Evolutionary conservation across 2,329 filamentous ascomycete species (phyloP), one percentile per base, ranked within the genome.

Genomic region (Colletotrichum sp.): DNA sequence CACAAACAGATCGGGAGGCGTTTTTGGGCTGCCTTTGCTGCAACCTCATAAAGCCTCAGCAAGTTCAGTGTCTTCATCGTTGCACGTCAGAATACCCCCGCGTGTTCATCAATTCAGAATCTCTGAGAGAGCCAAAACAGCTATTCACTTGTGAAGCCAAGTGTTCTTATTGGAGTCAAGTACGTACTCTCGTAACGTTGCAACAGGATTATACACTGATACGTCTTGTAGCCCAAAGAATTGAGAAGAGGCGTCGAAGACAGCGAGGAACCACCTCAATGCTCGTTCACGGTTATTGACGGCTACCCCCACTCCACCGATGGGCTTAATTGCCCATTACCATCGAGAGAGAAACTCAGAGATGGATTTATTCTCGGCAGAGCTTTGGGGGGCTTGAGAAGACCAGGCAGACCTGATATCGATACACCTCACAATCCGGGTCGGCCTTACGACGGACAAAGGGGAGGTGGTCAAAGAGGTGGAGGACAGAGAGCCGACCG

Each of bases 311-410:
- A 49, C 44, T n/a, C n/a, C n/a, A 49, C 3, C 3, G n/a, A 13
- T 0, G 1, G 11, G 11, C 44, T 22, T 0, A 22, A 49, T 2
- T 49, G 44, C n/a, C 6, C n/a, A 12, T 22, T 49, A 6, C n/a
- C n/a, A 49, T 49, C 44, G 44, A 22, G 11, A 22, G 44, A 49
- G 44, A 0, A 22, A 22, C 6, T 22, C 2, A 22, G 11, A 13
- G 44, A 49, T 11, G 44, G 11, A 11, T 5, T 49, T 12, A 7
- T 8, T 12, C n/a, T 49, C 44, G n/a, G 6, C 11, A n/a, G 44
- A 49, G 9, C 44, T 22, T 49, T 49, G 9, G 11, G n/a, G 13
- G 44, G n/a, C n/a, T 49, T 49, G 6, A 49, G 44, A 13, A 49
- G 3, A 13, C 44, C n/a, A 13, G 11, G 44, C n/a, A 49, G 44